A percentile compares a stretch with the other conserved stretches of the same genome.
phyloP scores from a whole-genome alignment of 208 protist genomes.

The Crithidia fasciculata region DNA sequence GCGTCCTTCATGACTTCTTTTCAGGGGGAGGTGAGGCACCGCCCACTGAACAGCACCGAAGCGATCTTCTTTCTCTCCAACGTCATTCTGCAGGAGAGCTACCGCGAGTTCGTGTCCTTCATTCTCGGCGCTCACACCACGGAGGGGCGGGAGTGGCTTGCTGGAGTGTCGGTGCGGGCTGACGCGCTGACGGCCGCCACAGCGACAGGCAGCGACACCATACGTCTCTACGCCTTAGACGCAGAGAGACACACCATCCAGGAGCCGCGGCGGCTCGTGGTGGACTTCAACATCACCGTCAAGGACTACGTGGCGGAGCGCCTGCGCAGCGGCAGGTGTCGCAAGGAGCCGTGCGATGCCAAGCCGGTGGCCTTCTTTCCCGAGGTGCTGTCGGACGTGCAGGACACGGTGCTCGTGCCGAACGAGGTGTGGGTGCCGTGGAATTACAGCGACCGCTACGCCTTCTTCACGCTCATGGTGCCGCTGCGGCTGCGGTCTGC shows the following conservation, averaged over 20 bases:
- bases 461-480: slow-evolving; percentile 21
- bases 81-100: slow-evolving; percentile 28
- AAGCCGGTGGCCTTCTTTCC: background rate
- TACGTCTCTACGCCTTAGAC: slow-evolving; percentile 1
- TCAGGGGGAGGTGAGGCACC: background rate
- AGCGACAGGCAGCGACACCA: background rate
- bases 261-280: background rate
- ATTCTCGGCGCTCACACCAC: slow-evolving; percentile 11
- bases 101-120: slow-evolving; percentile 25
- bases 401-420: background rate
- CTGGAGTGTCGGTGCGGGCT: background rate
- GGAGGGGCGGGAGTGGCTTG: background rate
- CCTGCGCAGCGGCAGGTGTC: background rate
- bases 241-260: background rate
- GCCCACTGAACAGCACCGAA: background rate
- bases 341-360: background rate
- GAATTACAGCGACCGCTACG: background rate
- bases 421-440: slow-evolving; percentile 14
- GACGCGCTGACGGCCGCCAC: background rate
- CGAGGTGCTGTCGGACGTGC: background rate
- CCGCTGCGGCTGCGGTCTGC: slow-evolving; percentile 11
- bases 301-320: background rate
- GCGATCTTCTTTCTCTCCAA: slow-evolving; percentile 35
- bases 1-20: background rate
- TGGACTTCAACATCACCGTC: background rate